Evolutionary conservation across 805 yeast species (phyloP).

Genomic region (Myxozyma melibiosi): DNA sequence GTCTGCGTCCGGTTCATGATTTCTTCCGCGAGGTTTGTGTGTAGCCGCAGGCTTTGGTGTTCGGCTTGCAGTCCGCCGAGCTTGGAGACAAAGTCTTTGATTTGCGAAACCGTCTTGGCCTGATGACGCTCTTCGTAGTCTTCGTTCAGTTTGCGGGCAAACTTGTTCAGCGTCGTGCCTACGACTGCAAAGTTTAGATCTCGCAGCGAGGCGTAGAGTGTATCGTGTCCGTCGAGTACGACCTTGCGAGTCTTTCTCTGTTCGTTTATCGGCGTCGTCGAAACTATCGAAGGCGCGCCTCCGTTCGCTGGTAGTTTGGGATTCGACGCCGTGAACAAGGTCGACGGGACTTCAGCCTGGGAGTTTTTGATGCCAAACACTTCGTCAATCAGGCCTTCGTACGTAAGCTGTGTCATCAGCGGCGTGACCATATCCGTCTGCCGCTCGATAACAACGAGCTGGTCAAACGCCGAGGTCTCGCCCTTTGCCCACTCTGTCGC

Average conservation of each 20-base stretch:
- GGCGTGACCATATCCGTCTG: slow-evolving; percentile 73
- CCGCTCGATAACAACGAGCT: slow-evolving; percentile 78
- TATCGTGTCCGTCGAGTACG: slow-evolving; percentile 46
- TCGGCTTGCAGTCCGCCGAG: slow-evolving; percentile 65
- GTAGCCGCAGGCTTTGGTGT: slow-evolving; percentile 70
- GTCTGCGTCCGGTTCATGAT: slow-evolving; percentile 34
- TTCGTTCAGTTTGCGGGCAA: slow-evolving; percentile 70
- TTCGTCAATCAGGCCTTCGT: slow-evolving; percentile 81
- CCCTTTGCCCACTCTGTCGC: slow-evolving; percentile 36
- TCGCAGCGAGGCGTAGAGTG: slow-evolving; percentile 55
- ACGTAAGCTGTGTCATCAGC: slow-evolving; percentile 73
- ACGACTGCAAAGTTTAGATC: slow-evolving; percentile 76
- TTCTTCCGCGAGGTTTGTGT: slow-evolving; percentile 33
- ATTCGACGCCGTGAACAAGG: slow-evolving; percentile 30
- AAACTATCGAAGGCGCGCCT: slow-evolving; percentile 9
- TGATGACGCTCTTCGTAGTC: slow-evolving; percentile 64
- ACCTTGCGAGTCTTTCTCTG: slow-evolving; percentile 34
- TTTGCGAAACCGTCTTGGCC: slow-evolving; percentile 62
- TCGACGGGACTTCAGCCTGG: slow-evolving; percentile 41
- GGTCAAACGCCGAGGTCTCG: slow-evolving; percentile 46
- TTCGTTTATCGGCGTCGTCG: slow-evolving; percentile 3
- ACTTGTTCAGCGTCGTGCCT: slow-evolving; percentile 68
- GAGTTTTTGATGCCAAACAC: slow-evolving; percentile 49
- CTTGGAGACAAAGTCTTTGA: slow-evolving; percentile 70
- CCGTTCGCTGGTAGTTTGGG: slow-evolving; percentile 11